Evolutionary conservation across 2,329 filamentous ascomycete genomes (phyloP).

Genomic region (Colletotrichum gigasporum): DNA sequence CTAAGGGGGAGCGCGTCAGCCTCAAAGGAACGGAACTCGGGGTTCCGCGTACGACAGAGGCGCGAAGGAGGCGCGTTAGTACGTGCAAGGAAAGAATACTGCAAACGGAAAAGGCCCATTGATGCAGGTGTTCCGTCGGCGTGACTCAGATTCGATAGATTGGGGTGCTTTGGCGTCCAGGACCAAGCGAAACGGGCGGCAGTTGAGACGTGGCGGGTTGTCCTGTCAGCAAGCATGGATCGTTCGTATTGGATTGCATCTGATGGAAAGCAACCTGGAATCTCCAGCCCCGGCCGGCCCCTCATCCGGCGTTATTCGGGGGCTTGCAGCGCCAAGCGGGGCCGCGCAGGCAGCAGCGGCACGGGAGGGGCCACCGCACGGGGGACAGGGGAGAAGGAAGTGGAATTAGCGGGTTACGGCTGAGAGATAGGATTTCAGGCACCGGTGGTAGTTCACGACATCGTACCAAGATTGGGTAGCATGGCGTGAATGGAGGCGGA

Average conservation of each 20-base stretch:
- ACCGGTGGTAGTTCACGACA: too few species aligned
- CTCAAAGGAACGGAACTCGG: not conserved
- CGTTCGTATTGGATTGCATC: too few species aligned
- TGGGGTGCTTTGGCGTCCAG: too few species aligned
- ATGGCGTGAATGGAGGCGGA: not conserved
- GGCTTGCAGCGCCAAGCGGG: not conserved
- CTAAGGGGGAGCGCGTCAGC: not conserved
- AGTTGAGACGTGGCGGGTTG: too few species aligned
- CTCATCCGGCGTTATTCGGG: not conserved
- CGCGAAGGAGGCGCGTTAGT: conserved; percentile 11
- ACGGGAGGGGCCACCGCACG: not conserved
- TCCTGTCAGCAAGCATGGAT: too few species aligned
- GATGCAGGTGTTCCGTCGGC: too few species aligned
- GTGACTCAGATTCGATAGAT: conserved; percentile 7
- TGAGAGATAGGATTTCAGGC: not conserved
- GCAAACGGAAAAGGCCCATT: not conserved
- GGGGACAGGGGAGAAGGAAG: not conserved
- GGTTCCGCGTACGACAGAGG: not conserved
- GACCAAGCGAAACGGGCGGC: too few species aligned
- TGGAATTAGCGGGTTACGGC: not conserved
- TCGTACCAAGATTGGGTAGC: not conserved
- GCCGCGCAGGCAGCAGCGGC: conserved; percentile 20
- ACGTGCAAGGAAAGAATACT: conserved; percentile 2
- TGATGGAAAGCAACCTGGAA: too few species aligned
- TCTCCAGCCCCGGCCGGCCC: not conserved